Evolutionary conservation across 106 monocot species (phyloP), one percentile per base, ranked within the genome.

Genomic region (Acorus calamus): DNA sequence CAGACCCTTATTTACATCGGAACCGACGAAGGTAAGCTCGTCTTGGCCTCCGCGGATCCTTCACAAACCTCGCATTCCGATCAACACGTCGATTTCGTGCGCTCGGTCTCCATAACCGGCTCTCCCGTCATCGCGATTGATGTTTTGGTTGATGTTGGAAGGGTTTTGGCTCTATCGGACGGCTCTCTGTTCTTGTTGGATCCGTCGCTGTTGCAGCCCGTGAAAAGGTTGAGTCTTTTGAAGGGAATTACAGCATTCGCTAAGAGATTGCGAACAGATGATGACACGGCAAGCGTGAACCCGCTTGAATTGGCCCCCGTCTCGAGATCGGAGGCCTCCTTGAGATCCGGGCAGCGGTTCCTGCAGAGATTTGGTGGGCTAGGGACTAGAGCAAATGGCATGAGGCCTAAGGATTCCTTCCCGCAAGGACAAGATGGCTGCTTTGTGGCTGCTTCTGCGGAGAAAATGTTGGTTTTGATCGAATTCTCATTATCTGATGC

Each of bases 111-210:
- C n/a, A 43, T 96, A 28, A 64, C 65, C 46, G 55, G 55, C 50
- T 76, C 80, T 14, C 55, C 72, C 14, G 74, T 96, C 61, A 82
- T 87, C 7, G 77, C 77, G 6, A 78, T 96, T 60, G 56, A 70
- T 12, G 60, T 81, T 48, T 76, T 96, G n/a, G 6, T 69, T 1
- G 87, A 87, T 56, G 71, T 96, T 42, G 66, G 67, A 5, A 60
- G 80, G 42, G 44, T 96, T 8, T 68, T 92, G 3, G 73, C 78
- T 45, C 78, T 85, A 8, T 84, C 96, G 41, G 76, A 80, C 11
- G 90, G 84, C 44, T 69, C 55, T 4, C 49, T 96, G 45, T 87
- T 82, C 61, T 49, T 96, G 53, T 10, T 81, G 11, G 96, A 96
- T 62, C 48, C 53, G 52, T 57, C 70, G 2, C 48, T 91, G 50